phyloP scores from a whole-genome alignment of 1,139 yeast species.

The Candida tetrigidarum region DNA sequence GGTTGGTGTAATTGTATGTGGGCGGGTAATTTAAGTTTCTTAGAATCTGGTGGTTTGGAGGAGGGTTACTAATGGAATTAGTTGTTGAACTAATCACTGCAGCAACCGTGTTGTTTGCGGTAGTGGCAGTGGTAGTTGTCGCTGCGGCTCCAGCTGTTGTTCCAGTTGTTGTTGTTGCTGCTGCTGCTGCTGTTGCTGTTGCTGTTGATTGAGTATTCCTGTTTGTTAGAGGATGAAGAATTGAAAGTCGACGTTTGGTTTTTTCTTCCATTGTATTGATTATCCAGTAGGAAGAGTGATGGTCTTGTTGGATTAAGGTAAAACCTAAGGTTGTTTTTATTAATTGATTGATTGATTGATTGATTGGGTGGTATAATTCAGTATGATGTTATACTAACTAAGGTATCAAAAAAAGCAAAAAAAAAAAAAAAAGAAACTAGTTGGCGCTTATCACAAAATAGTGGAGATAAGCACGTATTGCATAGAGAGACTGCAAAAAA shows the following conservation, averaged over 20 bases:
- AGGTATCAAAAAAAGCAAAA: not conserved
- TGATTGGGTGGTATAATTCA: not conserved
- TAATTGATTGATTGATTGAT: not conserved
- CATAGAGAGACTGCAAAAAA: constrained; percentile 1
- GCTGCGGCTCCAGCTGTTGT: not conserved
- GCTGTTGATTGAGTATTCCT: not conserved
- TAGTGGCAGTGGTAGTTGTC: not conserved
- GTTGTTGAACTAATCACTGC: constrained; percentile 1
- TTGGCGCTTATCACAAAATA: not conserved
- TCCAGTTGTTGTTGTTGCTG: too few relatives aligned
- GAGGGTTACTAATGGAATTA: not conserved
- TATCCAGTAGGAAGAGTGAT: not conserved
- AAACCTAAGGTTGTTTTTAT: not conserved
- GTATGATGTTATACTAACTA: not conserved
- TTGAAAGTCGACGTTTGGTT: constrained; percentile 5
- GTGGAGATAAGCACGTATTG: not conserved
- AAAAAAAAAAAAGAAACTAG: not conserved
- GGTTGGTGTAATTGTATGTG: not conserved
- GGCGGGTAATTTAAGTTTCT: constrained; percentile 8
- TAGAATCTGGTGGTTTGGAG: not conserved
- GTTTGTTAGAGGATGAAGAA: constrained; percentile 4
- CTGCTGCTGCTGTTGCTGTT: not conserved
- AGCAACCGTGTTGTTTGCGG: constrained; percentile 1
- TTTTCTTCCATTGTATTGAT: constrained; percentile 4
- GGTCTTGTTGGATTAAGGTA: not conserved